Conservation (phyloP, 768 basidiomycete genomes). For the Collybiopsis confluens region DNA sequence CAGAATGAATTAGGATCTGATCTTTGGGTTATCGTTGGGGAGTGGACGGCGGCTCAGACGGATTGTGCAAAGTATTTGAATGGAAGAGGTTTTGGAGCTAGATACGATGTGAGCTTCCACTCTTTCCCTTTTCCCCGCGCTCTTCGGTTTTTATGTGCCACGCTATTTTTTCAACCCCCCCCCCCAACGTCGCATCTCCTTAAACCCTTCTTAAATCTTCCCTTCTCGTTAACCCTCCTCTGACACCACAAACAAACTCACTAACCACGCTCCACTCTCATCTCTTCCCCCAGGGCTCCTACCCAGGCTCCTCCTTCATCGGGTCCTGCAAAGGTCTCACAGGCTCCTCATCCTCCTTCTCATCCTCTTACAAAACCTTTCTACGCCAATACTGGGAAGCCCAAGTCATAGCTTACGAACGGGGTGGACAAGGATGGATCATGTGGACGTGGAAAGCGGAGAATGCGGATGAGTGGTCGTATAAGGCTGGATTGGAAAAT, state of each 20-base stretch:
- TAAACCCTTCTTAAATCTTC: too few relatives aligned
- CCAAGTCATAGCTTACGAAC: slow-evolving; percentile 71
- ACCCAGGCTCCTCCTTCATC: slow-evolving; percentile 56
- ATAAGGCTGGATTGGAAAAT: slow-evolving; percentile 63
- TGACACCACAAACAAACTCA: too few relatives aligned
- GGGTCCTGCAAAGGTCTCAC: slow-evolving; percentile 75
- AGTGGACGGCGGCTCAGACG: slow-evolving; percentile 77
- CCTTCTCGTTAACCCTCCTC: too few relatives aligned
- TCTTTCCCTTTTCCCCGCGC: not conserved
- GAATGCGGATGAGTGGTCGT: slow-evolving; percentile 84
- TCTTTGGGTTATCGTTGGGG: slow-evolving; percentile 83
- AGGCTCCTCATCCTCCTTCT: slow-evolving; percentile 73
- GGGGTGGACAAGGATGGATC: slow-evolving; percentile 62
- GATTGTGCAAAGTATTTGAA: slow-evolving; percentile 84
- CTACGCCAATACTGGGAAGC: slow-evolving; percentile 82
- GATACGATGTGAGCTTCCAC: slow-evolving; percentile 58
- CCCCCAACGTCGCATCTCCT: too few relatives aligned
- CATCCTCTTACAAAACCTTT: slow-evolving; percentile 74
- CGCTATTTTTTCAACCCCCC: too few relatives aligned
- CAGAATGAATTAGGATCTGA: slow-evolving; percentile 47
- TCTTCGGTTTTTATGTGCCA: too few relatives aligned
- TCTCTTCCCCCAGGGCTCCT: slow-evolving; percentile 44
- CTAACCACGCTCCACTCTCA: too few relatives aligned
- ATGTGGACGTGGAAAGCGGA: slow-evolving; percentile 88
- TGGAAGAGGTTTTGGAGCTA: slow-evolving; percentile 68